phyloP scores from a whole-genome alignment of 1,284 basidiomycete species.

The Papiliotrema fonsecae region DNA sequence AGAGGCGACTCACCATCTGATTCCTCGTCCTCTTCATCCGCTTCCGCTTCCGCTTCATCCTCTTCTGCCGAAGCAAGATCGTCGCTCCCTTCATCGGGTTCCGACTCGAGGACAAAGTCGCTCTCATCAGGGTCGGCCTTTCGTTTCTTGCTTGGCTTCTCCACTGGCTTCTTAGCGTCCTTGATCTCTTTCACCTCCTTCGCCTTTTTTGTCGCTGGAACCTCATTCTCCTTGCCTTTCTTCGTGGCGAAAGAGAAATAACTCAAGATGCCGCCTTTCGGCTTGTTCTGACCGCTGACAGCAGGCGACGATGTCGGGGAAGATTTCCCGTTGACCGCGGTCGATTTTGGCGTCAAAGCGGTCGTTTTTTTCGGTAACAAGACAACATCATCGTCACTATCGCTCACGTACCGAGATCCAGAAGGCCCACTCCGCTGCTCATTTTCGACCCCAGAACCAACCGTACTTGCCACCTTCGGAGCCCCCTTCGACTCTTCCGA shows the following conservation, averaged over 20 bases:
- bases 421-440: too few relatives aligned
- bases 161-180: neutral
- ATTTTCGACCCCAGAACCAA: neutral
- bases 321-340: neutral
- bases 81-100: too few relatives aligned
- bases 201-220: neutral
- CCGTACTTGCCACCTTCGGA: too few relatives aligned
- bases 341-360: neutral
- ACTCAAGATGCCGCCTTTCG: neutral
- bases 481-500: too few relatives aligned
- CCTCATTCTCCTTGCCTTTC: constrained; percentile 8
- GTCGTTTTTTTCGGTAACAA: neutral
- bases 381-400: neutral
- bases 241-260: constrained; percentile 1
- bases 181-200: neutral
- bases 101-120: constrained; percentile 26
- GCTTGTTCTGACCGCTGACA: neutral
- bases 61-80: too few relatives aligned
- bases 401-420: too few relatives aligned
- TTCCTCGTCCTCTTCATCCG: neutral
- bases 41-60: constrained; percentile 11
- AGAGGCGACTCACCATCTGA: constrained; percentile 23
- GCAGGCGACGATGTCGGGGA: neutral
- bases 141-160: constrained; percentile 13
- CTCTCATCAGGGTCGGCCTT: constrained; percentile 19